Base-by-base conservation (phyloP, 305 asterid genomes). In the Caryopteris hybrid region DNA sequence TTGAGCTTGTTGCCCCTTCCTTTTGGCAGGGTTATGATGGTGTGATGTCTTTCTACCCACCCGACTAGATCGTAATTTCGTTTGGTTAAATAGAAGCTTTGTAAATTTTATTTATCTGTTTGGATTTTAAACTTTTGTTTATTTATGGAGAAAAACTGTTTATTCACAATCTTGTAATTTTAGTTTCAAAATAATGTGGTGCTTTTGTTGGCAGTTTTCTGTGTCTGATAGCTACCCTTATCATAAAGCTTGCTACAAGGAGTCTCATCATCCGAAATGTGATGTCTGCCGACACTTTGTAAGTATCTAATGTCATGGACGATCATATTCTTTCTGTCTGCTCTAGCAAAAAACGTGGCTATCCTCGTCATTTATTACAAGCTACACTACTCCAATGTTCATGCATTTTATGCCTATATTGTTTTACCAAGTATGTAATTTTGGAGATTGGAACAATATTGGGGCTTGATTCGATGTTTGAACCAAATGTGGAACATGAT, bases 231-330 rank as follows among this genome's bases (percentile, higher is more conserved):
- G 70, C 84, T 79, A 74, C 58, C 95, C 97, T n/a, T 91, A 86
- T 81, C 98, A 93, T 71, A 90, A 87, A 75, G 69, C 86, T 38
- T 93, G 98, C 89, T 93, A 93, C 83, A 90, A 77, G 91, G 98
- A 88, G 78, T 86, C 85, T 58, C 85, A 90, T 80, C 94, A 88
- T 77, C 97, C 96, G 8, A 91, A 90, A 79, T 93, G 98, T 70
- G 98, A 93, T 62, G 83, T 93, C 76, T 93, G 98, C 94, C 78
- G 81, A 72, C 81, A 81, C 77, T 88, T 90, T n/a, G 98, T 93
- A 79, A 90, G 99, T 90, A 70, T 65, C 50, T 59, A 21, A 13
- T 34, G 3, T 29, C 42, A 7, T 55, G 33, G n/a, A 36, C 43
- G 33, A 33, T 72, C 64, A 20, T 67, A 45, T 58, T 61, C 46